Base-by-base conservation (phyloP, 371 early-diverging fungal species). In the Apophysomyces variabilis region DNA sequence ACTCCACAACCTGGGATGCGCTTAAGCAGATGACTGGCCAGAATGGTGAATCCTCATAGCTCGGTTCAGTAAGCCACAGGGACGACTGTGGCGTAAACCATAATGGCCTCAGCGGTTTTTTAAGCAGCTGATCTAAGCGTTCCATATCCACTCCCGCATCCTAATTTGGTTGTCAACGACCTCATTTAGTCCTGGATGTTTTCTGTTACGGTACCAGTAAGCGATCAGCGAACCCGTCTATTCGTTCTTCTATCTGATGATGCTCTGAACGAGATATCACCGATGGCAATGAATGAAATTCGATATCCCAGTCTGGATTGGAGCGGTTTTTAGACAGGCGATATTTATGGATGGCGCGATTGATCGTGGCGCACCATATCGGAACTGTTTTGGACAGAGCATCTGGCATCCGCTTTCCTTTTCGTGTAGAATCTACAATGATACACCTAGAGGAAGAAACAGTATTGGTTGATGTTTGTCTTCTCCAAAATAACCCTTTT, bases 371-470 rank as follows among this genome's bases (percentile, higher is more conserved):
- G 64, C 95, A 95, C 96, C 96, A 96, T 7, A 96, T 91, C 2
- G 95, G 95, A 1, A 96, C 83, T 0, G 96, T 96, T 60, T 93
- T 93, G 1, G 94, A 83, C 38, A 95, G 74, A 5, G 92, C 84
- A 68, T 96, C 96, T 0, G 96, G 94, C 39, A 94, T 84, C 7
- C 89, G 71, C 64, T 96, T 96, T 6, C 96, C 96, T 45, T 85
- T 80, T 14, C 95, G 82, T 18, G 96, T 96, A 0, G 93, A 92
- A 70, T 96, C 96, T 2, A 96, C 94, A 21, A 96, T 84, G 5
- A 95, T 85, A 68, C 91, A 90, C 13, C 89, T 88, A 66, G 13
- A 16, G 11, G 43, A 36, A 26, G 32, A 26, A 26, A 26, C 32
- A 3, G 32, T 3, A 26, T 26, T 5, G 35, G 26, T 11, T 12